Conservation (phyloP, 805 yeast species). For the Sugiyamaella lignohabitans region DNA sequence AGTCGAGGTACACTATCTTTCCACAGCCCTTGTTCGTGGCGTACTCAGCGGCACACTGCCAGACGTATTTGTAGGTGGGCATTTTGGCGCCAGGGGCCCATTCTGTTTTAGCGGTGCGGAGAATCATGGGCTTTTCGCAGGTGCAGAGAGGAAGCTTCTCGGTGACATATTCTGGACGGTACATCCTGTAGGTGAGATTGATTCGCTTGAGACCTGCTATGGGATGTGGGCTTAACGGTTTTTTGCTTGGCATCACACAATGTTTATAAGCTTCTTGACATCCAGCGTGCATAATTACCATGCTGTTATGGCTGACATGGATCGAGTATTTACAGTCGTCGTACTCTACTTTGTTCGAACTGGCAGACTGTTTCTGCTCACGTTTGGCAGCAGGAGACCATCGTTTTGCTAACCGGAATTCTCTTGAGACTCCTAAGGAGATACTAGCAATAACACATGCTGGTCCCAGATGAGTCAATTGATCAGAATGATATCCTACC, state of each 20-base stretch:
- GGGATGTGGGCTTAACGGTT: constrained; percentile 39
- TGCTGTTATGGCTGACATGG: constrained; percentile 63
- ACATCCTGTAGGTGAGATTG: constrained; percentile 61
- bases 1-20: constrained; percentile 13
- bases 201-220: constrained; percentile 47
- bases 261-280: constrained; percentile 75
- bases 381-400: constrained; percentile 6
- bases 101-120: constrained; percentile 50
- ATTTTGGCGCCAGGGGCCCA: constrained; percentile 21
- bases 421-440: constrained; percentile 64
- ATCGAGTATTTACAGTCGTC: constrained; percentile 38
- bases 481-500: constrained; percentile 73
- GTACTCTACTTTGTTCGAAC: too few relatives aligned
- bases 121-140: constrained; percentile 41
- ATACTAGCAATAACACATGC: constrained; percentile 60
- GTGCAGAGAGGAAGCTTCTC: constrained; percentile 40
- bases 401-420: constrained; percentile 47
- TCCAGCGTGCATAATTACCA: constrained; percentile 69
- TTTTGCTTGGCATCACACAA: constrained; percentile 44
- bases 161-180: constrained; percentile 34
- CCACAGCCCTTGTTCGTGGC: constrained; percentile 23
- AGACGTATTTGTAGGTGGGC: constrained; percentile 52
- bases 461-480: constrained; percentile 67
- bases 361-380: constrained; percentile 9
- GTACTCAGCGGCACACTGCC: constrained; percentile 51